These are phyloP conservation scores for Coccomyxa sp. DNA, from an alignment of 139 green algal species.

Conservation along the genomic window DNA sequence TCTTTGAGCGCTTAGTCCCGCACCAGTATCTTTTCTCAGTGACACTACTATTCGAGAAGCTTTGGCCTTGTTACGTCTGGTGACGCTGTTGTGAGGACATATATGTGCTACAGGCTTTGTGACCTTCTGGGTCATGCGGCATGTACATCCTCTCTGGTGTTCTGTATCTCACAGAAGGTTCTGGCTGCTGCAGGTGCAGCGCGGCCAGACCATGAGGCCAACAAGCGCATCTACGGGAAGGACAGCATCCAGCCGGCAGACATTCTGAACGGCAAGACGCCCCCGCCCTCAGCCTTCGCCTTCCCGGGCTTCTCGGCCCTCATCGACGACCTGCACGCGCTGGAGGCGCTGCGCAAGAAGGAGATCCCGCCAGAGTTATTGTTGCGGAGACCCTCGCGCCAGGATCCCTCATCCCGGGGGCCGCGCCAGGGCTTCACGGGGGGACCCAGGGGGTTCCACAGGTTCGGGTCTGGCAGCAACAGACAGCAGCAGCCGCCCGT, in stretches of 20 bases:
- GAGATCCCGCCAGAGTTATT: too few species aligned
- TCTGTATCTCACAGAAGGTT: not conserved
- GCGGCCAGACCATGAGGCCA: not conserved
- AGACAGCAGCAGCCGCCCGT: too few species aligned
- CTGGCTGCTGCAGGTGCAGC: not conserved
- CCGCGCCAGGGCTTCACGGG: too few species aligned
- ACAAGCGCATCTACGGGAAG: conserved; percentile 5
- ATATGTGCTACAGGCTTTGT: not conserved
- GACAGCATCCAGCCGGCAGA: not conserved
- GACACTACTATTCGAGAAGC: not conserved
- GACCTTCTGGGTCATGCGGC: not conserved
- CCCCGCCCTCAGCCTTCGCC: not conserved
- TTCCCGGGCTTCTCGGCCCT: not conserved
- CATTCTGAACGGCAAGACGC: not conserved
- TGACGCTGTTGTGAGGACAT: not conserved
- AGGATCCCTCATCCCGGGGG: too few species aligned
- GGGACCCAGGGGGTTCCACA: too few species aligned
- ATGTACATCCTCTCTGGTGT: not conserved
- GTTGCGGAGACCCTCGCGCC: too few species aligned
- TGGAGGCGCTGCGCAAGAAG: not conserved
- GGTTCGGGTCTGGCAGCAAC: too few species aligned
- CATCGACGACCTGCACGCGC: not conserved
- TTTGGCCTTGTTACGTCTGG: not conserved
- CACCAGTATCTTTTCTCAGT: not conserved
- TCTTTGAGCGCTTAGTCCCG: not conserved